Evolutionary conservation across 2,329 filamentous ascomycete species (phyloP).

Genomic region (Hymenoscyphus infarciens): DNA sequence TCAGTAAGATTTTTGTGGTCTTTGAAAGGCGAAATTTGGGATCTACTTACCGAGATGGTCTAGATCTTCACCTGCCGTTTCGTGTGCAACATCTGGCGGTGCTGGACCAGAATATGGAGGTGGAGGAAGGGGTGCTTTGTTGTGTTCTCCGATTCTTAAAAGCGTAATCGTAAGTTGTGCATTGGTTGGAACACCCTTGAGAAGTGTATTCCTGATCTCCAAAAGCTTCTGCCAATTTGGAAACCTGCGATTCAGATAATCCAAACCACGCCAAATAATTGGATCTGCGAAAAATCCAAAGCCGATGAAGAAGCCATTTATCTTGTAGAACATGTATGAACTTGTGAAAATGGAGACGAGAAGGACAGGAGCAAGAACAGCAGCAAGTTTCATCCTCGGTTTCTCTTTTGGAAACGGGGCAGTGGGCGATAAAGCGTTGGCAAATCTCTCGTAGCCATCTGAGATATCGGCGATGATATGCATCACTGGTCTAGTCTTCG

Average conservation of each 20-base stretch:
- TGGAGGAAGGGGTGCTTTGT: slow-evolving; percentile 72
- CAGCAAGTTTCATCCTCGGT: slow-evolving; percentile 53
- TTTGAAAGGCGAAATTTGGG: background rate
- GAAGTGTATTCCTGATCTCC: slow-evolving; percentile 69
- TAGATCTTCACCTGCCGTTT: slow-evolving; percentile 49
- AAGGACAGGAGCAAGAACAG: slow-evolving; percentile 49
- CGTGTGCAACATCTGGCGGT: slow-evolving; percentile 38
- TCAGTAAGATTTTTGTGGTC: slow-evolving; percentile 16
- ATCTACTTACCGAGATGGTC: slow-evolving; percentile 44
- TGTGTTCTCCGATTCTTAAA: slow-evolving; percentile 75
- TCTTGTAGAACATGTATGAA: slow-evolving; percentile 62
- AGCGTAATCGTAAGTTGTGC: slow-evolving; percentile 79
- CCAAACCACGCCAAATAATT: slow-evolving; percentile 57
- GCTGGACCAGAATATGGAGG: slow-evolving; percentile 43
- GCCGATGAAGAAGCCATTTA: slow-evolving; percentile 62
- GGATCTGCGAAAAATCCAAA: slow-evolving; percentile 80
- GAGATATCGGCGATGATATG: slow-evolving; percentile 45
- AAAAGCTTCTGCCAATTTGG: slow-evolving; percentile 74
- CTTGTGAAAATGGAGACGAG: slow-evolving; percentile 51
- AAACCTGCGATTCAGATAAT: slow-evolving; percentile 56
- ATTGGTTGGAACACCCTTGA: slow-evolving; percentile 82
- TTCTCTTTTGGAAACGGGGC: slow-evolving; percentile 55
- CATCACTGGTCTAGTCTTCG: slow-evolving; percentile 21
- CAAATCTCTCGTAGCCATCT: slow-evolving; percentile 51
- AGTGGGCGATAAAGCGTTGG: slow-evolving; percentile 35